These are phyloP conservation scores for Amorphotheca resinae DNA, from an alignment of 495 filamentous ascomycete species.

Conservation along the genomic window DNA sequence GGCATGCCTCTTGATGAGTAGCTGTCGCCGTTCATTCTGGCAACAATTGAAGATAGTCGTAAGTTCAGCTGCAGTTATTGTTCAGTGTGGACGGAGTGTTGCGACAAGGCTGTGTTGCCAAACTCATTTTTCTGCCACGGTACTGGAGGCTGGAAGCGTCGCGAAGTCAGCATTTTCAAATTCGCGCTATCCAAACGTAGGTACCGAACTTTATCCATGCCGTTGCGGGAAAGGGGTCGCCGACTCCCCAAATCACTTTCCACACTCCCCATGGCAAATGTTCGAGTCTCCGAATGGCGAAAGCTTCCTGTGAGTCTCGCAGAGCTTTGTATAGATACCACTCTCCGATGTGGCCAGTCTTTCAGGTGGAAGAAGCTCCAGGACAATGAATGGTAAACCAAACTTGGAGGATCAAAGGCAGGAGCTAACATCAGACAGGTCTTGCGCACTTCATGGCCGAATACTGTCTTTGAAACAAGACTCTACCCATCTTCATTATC, in stretches of 20 bases:
- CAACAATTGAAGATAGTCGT: not conserved
- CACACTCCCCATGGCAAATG: conserved; percentile 10
- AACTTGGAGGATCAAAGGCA: not conserved
- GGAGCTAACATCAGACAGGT: conserved; percentile 30
- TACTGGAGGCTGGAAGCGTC: not conserved
- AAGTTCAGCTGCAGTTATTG: not conserved
- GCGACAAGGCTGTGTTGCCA: conserved; percentile 5
- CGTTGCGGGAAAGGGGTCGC: no score
- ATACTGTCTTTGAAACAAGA: conserved; percentile 81
- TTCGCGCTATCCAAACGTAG: not conserved
- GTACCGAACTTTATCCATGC: no score
- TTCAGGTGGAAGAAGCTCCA: conserved; percentile 82
- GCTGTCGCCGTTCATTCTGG: conserved; percentile 77
- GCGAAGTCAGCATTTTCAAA: not conserved
- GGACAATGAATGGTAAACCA: conserved; percentile 61
- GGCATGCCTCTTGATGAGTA: conserved; percentile 67
- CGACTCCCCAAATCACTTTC: not conserved
- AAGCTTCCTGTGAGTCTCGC: conserved; percentile 67
- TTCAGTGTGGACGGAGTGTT: not conserved
- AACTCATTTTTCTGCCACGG: not conserved
- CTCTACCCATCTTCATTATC: conserved; percentile 66
- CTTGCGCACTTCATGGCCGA: conserved; percentile 74
- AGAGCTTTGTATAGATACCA: conserved; percentile 85
- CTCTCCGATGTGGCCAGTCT: conserved; percentile 80
- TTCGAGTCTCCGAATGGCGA: conserved; percentile 47